Evolutionary conservation across 225 moss, liverwort and hornwort genomes (phyloP).

Genomic region (Bryum argenteum): DNA sequence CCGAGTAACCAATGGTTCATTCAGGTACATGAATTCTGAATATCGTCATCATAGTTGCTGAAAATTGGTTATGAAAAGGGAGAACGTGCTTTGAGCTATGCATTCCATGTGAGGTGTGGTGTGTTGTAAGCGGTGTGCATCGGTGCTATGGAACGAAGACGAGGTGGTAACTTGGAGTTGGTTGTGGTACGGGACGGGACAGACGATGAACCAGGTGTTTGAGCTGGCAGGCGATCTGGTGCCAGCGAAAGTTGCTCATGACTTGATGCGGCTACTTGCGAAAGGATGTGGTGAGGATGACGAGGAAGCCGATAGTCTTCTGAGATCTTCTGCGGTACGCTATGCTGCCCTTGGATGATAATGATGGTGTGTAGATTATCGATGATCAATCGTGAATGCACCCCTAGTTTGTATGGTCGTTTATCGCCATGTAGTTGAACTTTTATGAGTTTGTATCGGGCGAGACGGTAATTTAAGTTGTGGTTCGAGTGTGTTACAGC

Average conservation of each 20-base stretch:
- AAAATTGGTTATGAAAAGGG: not conserved
- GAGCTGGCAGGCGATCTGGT: constrained; percentile 98
- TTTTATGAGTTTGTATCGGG: not conserved
- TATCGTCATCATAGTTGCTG: not conserved
- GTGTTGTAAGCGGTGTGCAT: constrained; percentile 8
- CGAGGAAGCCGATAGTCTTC: constrained; percentile 87
- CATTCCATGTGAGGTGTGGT: not conserved
- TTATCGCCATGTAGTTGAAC: not conserved
- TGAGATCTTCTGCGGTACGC: constrained; percentile 89
- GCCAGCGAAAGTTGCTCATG: constrained; percentile 91
- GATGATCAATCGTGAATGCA: not conserved
- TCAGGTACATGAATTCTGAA: constrained; percentile 51
- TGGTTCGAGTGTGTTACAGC: not conserved
- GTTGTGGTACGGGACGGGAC: constrained; percentile 19
- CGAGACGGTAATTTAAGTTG: not conserved
- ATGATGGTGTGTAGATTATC: not conserved
- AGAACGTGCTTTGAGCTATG: not conserved
- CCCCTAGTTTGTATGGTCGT: not conserved
- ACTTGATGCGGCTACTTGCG: constrained; percentile 96
- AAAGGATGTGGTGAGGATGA: constrained; percentile 99
- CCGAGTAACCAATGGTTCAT: constrained; percentile 99
- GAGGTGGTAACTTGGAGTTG: not conserved
- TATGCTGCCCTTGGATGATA: constrained; percentile 22
- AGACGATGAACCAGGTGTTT: constrained; percentile 99
- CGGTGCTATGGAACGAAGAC: not conserved